Percentiles rank a stretch among this genome's conserved stretches.
Evolutionary conservation across 208 protist genomes (phyloP).

Genomic region (Crithidia expoeki): DNA sequence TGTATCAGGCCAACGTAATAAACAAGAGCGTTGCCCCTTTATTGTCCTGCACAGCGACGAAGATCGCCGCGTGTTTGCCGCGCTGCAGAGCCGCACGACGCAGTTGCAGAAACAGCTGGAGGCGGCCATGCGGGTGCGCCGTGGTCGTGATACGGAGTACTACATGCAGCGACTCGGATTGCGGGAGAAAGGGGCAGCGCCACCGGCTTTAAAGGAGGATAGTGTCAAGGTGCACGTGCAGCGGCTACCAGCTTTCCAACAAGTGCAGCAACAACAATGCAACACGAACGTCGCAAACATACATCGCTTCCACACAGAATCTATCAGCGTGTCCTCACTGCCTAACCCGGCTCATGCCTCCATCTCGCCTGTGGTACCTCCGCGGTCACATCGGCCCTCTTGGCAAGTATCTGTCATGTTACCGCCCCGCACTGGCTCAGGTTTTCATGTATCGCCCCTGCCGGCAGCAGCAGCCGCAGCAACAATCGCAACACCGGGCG

Average conservation of each 20-base stretch:
- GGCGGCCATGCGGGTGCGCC: slow-evolving; percentile 33
- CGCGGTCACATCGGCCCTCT: not conserved
- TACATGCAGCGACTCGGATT: slow-evolving; percentile 53
- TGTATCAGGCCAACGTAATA: not conserved
- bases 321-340: not conserved
- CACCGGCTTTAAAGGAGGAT: not conserved
- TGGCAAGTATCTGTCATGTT: not conserved
- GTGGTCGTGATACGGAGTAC: slow-evolving; percentile 55
- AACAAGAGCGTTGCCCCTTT: slow-evolving; percentile 1
- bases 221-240: slow-evolving; percentile 1
- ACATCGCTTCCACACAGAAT: not conserved
- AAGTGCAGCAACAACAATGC: not conserved
- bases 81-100: slow-evolving; percentile 59
- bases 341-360: not conserved
- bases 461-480: not conserved
- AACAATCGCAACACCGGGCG: not conserved
- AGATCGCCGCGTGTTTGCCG: slow-evolving; percentile 49
- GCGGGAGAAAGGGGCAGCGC: slow-evolving; percentile 9
- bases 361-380: slow-evolving; percentile 1
- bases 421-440: not conserved
- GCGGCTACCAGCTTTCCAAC: not conserved
- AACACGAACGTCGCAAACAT: not conserved
- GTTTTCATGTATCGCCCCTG: not conserved
- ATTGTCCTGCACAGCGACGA: slow-evolving; percentile 40
- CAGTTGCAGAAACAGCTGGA: slow-evolving; percentile 61